phyloP scores from a whole-genome alignment of 1,284 basidiomycete species.

The Abortiporus biennis region DNA sequence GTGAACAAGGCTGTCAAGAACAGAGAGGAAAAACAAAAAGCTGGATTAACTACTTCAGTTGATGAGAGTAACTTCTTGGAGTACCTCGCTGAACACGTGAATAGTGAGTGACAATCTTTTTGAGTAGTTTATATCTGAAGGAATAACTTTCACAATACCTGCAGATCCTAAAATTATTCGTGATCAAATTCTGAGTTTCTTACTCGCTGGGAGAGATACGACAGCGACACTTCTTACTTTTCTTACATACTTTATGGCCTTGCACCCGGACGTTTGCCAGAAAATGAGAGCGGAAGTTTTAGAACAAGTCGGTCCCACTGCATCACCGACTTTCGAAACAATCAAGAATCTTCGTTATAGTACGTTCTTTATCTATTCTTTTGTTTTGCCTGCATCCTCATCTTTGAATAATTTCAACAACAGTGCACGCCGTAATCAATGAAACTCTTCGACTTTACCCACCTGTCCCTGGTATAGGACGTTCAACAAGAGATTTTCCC shows the following conservation, averaged over 20 bases:
- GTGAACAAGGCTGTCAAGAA: slow-evolving; percentile 45
- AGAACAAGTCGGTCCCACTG: slow-evolving; percentile 38
- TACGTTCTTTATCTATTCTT: slow-evolving; percentile 28
- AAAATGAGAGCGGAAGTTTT: slow-evolving; percentile 58
- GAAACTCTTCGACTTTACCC: slow-evolving; percentile 70
- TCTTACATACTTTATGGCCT: slow-evolving; percentile 59
- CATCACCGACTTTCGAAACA: slow-evolving; percentile 44
- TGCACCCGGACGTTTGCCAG: slow-evolving; percentile 47
- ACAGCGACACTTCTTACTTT: slow-evolving; percentile 61
- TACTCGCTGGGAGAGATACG: slow-evolving; percentile 71
- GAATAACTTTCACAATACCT: neutral
- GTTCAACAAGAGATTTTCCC: slow-evolving; percentile 43
- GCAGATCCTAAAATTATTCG: slow-evolving; percentile 52
- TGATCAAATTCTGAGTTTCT: slow-evolving; percentile 67
- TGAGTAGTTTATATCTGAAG: slow-evolving; percentile 5
- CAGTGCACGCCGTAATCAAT: slow-evolving; percentile 68
- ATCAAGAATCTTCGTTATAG: slow-evolving; percentile 56
- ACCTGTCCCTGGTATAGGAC: slow-evolving; percentile 61
- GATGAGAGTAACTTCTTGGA: slow-evolving; percentile 60
- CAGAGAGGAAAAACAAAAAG: slow-evolving; percentile 34
- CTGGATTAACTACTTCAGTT: slow-evolving; percentile 31
- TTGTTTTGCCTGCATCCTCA: slow-evolving; percentile 32
- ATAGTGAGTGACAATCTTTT: slow-evolving; percentile 35
- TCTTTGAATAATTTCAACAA: slow-evolving; percentile 4
- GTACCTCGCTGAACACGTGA: slow-evolving; percentile 58